Conservation (phyloP, 768 basidiomycete genomes). For the Pleurotus cornucopiae region DNA sequence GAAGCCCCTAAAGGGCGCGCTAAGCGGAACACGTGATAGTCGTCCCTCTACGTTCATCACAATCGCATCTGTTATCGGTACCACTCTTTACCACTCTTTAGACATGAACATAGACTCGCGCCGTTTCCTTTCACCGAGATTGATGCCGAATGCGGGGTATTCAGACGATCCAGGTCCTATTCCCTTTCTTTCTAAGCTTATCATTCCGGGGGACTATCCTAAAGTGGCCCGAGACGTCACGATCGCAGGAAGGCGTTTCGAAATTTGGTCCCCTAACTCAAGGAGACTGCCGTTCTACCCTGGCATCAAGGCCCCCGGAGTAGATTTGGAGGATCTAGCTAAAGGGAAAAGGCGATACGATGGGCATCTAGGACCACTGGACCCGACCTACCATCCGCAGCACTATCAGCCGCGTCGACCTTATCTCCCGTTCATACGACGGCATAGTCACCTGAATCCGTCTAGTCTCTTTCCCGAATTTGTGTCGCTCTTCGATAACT, state of each 20-base stretch:
- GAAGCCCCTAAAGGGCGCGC: background rate
- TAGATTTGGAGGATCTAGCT: background rate
- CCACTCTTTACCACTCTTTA: background rate
- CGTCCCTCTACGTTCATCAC: background rate
- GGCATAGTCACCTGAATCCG: background rate
- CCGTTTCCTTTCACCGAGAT: background rate
- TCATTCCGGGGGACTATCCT: background rate
- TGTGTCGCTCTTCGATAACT: too few relatives aligned
- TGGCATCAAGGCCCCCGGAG: background rate
- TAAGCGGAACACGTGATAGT: background rate
- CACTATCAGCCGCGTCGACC: background rate
- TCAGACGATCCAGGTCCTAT: background rate
- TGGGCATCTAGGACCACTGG: constrained; percentile 1
- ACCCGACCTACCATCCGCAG: background rate
- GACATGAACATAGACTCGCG: background rate
- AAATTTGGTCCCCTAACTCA: constrained; percentile 2
- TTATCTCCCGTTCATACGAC: background rate
- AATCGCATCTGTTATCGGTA: background rate
- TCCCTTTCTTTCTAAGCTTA: background rate
- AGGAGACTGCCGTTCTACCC: background rate
- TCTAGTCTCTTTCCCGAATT: too few relatives aligned
- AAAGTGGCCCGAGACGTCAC: background rate
- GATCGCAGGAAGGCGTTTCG: background rate
- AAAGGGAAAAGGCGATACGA: background rate
- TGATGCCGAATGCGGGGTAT: background rate